Evolutionary conservation across 192 early-diverging fungal species (phyloP), one percentile per base, ranked within the genome.

Genomic region (Coemansia sp.): DNA sequence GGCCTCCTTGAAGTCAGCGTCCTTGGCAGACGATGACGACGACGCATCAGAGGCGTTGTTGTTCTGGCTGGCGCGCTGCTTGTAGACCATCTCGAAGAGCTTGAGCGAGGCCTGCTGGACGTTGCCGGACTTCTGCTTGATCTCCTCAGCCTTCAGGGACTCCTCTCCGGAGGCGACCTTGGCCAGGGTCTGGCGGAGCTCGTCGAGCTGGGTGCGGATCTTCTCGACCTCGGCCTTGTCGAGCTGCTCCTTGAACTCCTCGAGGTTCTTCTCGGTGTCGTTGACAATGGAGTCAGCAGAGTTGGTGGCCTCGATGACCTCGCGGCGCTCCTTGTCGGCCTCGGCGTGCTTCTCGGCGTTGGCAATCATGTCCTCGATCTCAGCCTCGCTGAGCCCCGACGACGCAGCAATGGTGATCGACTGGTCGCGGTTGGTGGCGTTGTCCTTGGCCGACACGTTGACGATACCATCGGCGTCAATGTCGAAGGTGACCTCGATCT

Each of bases 401-500:
- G 91, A 93, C 53, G 94, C 95, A 45, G 95, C 93, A 73, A 99
- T 94, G 44, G 95, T 96, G 85, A 99, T 91, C 74, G 94, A 92
- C 84, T 96, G 94, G 85, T 99, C 95, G 66, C 91, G 91, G 84
- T 91, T 90, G 70, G 96, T 97, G 67, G 93, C 92, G 86, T 97
- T 94, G 88, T 99, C 97, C 89, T 91, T 91, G 77, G 97, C 97
- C 50, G 86, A 83, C 45, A 99, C 96, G 76, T 97, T 98, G 73
- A 99, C 93, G 74, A 99, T 99, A 86, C 97, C 97, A 77, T 99
- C 95, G 27, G 97, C 97, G 82, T 99, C 95, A 84, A 99, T 98
- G 77, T 99, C 95, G 67, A 99, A 99, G 44, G 95, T 92, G 59
- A 99, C 97, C 78, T 98, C 95, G 69, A 99, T 92, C 88, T 99